Base-by-base conservation (phyloP, 202 grass and related monocot genomes). In the Miscanthus sacchariflorus region DNA sequence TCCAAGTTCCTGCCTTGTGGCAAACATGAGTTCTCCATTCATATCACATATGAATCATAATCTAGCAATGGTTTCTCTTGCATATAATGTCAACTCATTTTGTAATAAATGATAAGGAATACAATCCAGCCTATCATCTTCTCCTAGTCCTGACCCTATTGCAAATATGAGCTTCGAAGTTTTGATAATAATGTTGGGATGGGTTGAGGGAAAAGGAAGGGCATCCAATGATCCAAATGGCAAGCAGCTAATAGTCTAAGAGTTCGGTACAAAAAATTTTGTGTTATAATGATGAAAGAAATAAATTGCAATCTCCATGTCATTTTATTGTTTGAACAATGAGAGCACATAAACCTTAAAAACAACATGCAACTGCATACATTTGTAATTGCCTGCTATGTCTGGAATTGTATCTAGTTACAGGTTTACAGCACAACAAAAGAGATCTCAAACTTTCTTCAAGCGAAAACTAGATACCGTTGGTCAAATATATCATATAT, bases 261-360 rank as follows among this genome's bases (percentile, higher is more conserved):
- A 21, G 18, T 15, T 28, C 40, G 56, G 58, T 46, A 75, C 43
- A 61, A 9, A 28, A 33, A 33, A 33, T 33, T 33, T 33, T 54
- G 59, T 45, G 9, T 13, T 52, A 42, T 24, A 11, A 15, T 30
- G 1, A 5, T 52, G 30, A 39, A 40, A 56, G 7, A 40, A 56
- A 14, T 17, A 35, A 35, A 83, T 18, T 13, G 5, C 0, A 21
- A 36, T 52, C 21, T 36, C 18, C 11, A 69, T n/a, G 28, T 27
- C 43, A 67, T 11, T 46, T 2, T 59, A 24, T 50, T 77, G 11
- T 49, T 42, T 84, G 17, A n/a, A 87, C 40, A 64, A 81, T 88
- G n/a, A 36, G 38, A 72, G 5, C 6, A 6, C 0, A 42, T 2
- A 74, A 80, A 19, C 38, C 12, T 68, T 38, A 44, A 61, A 75